Base-by-base conservation (phyloP, 306 rosid genomes). In the Nissolia schottii region DNA sequence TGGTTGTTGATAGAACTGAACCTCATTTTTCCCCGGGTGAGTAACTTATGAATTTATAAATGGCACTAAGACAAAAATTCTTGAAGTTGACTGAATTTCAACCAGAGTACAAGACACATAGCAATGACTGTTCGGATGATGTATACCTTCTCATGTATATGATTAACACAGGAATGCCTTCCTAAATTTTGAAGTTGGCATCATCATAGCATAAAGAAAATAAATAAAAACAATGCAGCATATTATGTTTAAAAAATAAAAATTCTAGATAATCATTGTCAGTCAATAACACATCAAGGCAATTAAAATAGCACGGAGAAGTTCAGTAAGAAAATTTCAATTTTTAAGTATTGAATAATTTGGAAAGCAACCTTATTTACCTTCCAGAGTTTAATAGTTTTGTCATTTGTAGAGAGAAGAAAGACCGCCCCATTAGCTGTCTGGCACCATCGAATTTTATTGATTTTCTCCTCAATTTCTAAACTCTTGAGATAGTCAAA, bases 331-430 rank as follows among this genome's bases (percentile, higher is more conserved):
- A 34, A 38, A 63, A 13, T 37, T 62, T 48, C 8, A 37, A 5
- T 37, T 29, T 29, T 3, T 15, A 31, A 8, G 16, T 12, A 5
- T 7, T 58, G 7, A 34, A 20, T 5, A 22, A 57, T 57, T 57
- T 40, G 19, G 6, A 64, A 41, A 40, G 70, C 70, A 64, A 14
- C 54, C 64, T 32, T 35, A 54, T 64, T n/a, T 78, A 88, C 94
- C 94, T 88, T 88, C 94, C 94, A 88, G 60, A 77, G 86, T 59
- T 88, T 88, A 66, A 88, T 88, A 62, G 94, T 88, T 82, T 88
- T 86, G 75, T 88, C 94, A 64, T 88, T 88, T 15, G 94, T 72
- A 1, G 94, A 88, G 48, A 88, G 85, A 79, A 88, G 86, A 82
- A 86, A 88, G 45, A 86, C 48, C 6, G 91, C 89, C 57, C 91